Base-by-base conservation (phyloP, 495 filamentous ascomycete genomes). In the Penicillium argentinense region DNA sequence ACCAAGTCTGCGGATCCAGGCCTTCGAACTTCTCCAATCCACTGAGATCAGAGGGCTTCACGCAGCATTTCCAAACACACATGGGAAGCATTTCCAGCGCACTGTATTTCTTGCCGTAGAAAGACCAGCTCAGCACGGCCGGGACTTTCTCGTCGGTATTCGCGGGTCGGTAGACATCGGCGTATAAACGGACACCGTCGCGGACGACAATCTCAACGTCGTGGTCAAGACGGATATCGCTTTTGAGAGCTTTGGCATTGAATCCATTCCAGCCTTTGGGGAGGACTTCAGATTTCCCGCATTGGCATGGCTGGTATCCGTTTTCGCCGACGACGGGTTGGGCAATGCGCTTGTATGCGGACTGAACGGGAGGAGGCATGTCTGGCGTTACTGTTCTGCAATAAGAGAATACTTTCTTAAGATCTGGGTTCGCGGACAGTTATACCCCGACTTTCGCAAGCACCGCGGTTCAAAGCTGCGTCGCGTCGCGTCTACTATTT, bases 21-120 rank as follows among this genome's bases (percentile, higher is more conserved):
- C 64, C 75, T 39, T 79, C 75, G 49, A 74, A 79, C 21, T 67
- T 72, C 47, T 72, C 66, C 16, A 65, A 39, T 12, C 60, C 63
- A 42, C 48, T 56, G 9, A 63, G 58, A 7, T 36, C 33, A 21
- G 33, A 36, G 11, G 3, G 29, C 28, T 22, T 21, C n/a, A 66
- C 50, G 8, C 61, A 59, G 18, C 55, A 56, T 4, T 49, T 48
- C 61, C 61, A 64, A 9, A 41, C 45, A 32, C 49, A 47, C 29
- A 51, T 51, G 8, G 54, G 43, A 13, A 65, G 47, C 58, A 62
- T 62, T 6, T 63, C 54, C 1, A 66, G 40, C 1, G 56, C 53
- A 38, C 53, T 60, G 24, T 64, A 57, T 29, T 62, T 65, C 37
- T 75, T 75, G 0, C 68, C 70, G 34, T 64, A 73, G 26, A 62